Evolutionary conservation across 495 filamentous ascomycete genomes (phyloP), one percentile per base, ranked within the genome.

Genomic region (Trypethelium eluteriae): DNA sequence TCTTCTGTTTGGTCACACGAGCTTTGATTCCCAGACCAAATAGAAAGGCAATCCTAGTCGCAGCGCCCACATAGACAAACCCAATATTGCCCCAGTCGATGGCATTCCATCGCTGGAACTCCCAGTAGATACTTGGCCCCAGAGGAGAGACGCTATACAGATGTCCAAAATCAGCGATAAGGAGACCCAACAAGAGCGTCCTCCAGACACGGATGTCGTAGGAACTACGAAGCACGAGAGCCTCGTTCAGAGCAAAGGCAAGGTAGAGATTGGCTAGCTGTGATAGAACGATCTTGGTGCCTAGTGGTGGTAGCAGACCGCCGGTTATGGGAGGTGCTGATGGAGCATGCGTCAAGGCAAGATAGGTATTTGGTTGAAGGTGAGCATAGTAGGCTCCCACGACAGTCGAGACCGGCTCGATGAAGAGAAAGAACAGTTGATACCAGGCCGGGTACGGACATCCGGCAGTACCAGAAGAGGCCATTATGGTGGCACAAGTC

Each of bases 151-250:
- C 74, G 7, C 81, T 82, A 70, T 83, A 86, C 39, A 90, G 76
- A 73, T 91, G 88, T 2, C 88, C 88, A 36, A 89, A 71, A 73
- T 91, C 88, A 16, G 84, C 88, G 3, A 90, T 70, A 46, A 90
- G 77, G 61, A 90, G 69, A 53, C 80, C 83, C 62, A 86, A 76
- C 2, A 90, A 74, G 3, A 91, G 75, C 7, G 80, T 79, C 61
- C 79, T 80, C 88, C 88, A 91, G 64, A 91, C 86, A 4, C 77
- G 75, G 5, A 86, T 66, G 72, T 90, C 85, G 25, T 76, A 74
- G 4, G 87, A 86, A 9, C 81, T 75, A 32, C 88, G 86, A 63
- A 91, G 78, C 14, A 90, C 82, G 16, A 90, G 75, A 2, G 85
- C 86, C 75, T 91, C 87, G 74, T 84, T 89, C 57, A 91, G 67